Conservation (phyloP, 1,284 basidiomycete genomes). For the Butyriboletus appendiculatus region DNA sequence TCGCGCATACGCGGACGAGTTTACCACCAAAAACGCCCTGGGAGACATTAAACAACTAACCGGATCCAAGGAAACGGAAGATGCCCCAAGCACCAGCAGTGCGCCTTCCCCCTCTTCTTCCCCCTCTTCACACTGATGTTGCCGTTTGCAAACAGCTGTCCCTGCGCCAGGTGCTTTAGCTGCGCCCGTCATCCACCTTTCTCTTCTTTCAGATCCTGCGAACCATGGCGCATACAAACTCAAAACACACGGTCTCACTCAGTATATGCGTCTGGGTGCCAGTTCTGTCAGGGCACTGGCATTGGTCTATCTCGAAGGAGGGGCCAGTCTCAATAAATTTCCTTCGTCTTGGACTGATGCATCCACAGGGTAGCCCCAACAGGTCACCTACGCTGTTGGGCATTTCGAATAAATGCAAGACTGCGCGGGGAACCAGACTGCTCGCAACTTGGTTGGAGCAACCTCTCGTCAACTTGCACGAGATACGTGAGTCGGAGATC, state of each 20-base stretch:
- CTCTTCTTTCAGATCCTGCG: conserved; percentile 77
- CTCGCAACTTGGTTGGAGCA: conserved; percentile 96
- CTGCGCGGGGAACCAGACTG: conserved; percentile 91
- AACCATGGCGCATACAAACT: conserved; percentile 86
- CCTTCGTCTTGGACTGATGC: conserved; percentile 27
- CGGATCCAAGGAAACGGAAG: conserved; percentile 33
- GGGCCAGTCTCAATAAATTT: conserved; percentile 30
- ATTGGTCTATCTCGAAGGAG: conserved; percentile 74
- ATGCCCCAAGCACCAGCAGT: conserved; percentile 17
- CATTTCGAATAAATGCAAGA: conserved; percentile 94
- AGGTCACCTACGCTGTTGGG: conserved; percentile 90
- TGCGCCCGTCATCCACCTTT: conserved; percentile 84
- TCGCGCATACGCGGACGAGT: conserved; percentile 63
- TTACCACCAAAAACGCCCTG: conserved; percentile 77
- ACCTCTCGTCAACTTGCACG: conserved; percentile 91
- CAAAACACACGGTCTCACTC: conserved; percentile 87
- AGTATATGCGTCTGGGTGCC: conserved; percentile 95
- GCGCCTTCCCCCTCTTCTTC: not conserved
- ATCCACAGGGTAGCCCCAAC: conserved; percentile 47
- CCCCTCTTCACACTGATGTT: conserved; percentile 23
- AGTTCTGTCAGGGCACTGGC: conserved; percentile 92
- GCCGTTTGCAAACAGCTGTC: conserved; percentile 23
- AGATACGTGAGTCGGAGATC: conserved; percentile 69
- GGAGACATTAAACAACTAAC: conserved; percentile 82
- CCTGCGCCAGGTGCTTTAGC: conserved; percentile 58